A percentile compares a stretch with the other conserved stretches of the same genome.
phyloP scores from a whole-genome alignment of 202 grass and related monocot genomes.

The Digitaria exilis region DNA sequence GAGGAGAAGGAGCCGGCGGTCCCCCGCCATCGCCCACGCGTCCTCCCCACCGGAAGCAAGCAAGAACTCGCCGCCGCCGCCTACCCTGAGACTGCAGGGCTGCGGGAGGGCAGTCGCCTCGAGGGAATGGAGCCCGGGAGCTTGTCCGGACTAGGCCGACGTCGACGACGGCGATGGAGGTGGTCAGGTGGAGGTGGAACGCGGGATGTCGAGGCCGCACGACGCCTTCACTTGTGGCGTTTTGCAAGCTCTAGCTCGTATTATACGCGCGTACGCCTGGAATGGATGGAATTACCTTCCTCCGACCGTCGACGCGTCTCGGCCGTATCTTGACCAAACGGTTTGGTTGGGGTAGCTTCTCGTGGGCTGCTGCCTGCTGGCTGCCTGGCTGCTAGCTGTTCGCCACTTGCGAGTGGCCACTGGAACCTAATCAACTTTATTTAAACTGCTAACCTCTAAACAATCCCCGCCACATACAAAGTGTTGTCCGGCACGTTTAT shows the following conservation, averaged over 20 bases:
- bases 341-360: neutral
- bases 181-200: neutral
- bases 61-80: neutral
- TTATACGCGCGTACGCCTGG: neutral
- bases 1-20: constrained; percentile 9
- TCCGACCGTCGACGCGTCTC: neutral
- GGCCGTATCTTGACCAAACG: neutral
- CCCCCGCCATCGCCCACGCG: constrained; percentile 7
- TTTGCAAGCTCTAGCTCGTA: neutral
- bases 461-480: too few species aligned
- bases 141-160: constrained; percentile 16
- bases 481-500: too few species aligned
- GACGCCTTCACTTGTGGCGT: neutral
- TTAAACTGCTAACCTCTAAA: neutral
- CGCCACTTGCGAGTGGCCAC: neutral
- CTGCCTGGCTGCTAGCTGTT: neutral
- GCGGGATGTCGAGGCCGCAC: neutral
- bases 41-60: neutral
- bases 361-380: neutral
- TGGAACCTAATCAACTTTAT: neutral
- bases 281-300: neutral
- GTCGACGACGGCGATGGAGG: neutral
- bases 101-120: neutral
- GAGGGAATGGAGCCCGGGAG: neutral
- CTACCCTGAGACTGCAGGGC: neutral